Percentiles rank a stretch among this genome's conserved stretches.
phyloP scores from a whole-genome alignment of 805 yeast species.

The Diddensiella caesifluorescens region DNA sequence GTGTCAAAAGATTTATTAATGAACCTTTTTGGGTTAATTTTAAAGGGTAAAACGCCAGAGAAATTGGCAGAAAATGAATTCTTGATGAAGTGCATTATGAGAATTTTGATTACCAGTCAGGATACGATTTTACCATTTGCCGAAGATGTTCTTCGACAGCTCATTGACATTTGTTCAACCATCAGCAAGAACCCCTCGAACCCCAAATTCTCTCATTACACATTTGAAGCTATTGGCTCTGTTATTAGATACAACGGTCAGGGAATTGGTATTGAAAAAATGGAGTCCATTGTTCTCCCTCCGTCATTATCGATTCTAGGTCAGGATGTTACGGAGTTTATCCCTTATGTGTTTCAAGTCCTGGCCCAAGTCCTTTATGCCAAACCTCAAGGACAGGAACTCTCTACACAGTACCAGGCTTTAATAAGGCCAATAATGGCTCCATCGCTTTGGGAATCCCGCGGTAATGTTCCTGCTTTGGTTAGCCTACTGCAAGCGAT shows the following conservation, averaged over 20 bases:
- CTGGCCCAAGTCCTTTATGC: slow-evolving; percentile 69
- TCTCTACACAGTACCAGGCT: slow-evolving; percentile 62
- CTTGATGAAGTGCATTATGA: slow-evolving; percentile 81
- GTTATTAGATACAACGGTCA: slow-evolving; percentile 50
- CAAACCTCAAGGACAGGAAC: slow-evolving; percentile 41
- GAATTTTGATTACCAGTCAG: slow-evolving; percentile 72
- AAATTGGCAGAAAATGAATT: slow-evolving; percentile 94
- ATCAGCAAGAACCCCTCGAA: slow-evolving; percentile 90
- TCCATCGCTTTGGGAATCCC: slow-evolving; percentile 89
- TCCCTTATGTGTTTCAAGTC: slow-evolving; percentile 90
- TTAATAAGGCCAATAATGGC: slow-evolving; percentile 77
- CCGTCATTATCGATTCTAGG: slow-evolving; percentile 61
- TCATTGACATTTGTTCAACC: slow-evolving; percentile 60
- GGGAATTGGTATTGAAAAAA: slow-evolving; percentile 32
- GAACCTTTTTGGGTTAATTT: slow-evolving; percentile 61
- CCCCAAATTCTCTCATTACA: slow-evolving; percentile 86
- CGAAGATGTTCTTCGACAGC: slow-evolving; percentile 50
- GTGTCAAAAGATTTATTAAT: slow-evolving; percentile 56
- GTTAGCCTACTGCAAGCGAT: slow-evolving; percentile 73
- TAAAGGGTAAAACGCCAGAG: slow-evolving; percentile 60
- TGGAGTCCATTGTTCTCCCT: slow-evolving; percentile 58
- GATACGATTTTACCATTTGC: slow-evolving; percentile 34
- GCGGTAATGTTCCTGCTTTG: slow-evolving; percentile 91
- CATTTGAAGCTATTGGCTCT: slow-evolving; percentile 83
- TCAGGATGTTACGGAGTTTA: slow-evolving; percentile 87